phyloP scores from a whole-genome alignment of 73 alveolate species.

The Symbiodinium natans region DNA sequence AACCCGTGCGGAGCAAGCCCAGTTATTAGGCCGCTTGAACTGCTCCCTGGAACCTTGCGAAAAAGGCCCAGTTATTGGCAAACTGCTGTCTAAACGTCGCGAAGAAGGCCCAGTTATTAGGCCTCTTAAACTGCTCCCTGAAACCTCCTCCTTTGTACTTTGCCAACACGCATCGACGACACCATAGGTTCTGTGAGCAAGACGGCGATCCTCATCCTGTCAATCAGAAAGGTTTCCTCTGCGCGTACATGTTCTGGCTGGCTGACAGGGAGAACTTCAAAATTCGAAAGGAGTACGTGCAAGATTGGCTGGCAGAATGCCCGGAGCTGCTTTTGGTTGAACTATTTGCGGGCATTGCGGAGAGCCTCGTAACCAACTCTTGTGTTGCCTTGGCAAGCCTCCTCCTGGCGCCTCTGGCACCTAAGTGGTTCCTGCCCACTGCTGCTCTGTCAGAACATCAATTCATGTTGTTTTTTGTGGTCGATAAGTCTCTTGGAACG shows the following conservation, averaged over 20 bases:
- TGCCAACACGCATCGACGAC: not conserved
- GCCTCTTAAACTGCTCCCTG: too few relatives aligned
- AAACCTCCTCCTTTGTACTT: not conserved
- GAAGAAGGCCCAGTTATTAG: too few relatives aligned
- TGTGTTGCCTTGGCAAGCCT: not conserved
- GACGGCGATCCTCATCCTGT: not conserved
- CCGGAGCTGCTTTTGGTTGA: not conserved
- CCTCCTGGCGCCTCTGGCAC: not conserved
- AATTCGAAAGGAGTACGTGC: not conserved
- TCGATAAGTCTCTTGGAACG: not conserved
- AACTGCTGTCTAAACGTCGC: too few relatives aligned
- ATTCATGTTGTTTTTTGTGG: not conserved
- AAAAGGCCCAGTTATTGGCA: too few relatives aligned
- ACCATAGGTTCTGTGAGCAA: not conserved
- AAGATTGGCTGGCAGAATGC: not conserved
- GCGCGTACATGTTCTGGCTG: not conserved
- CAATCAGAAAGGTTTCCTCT: not conserved
- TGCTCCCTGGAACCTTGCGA: too few relatives aligned
- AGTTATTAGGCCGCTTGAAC: too few relatives aligned
- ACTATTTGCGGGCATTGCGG: not conserved
- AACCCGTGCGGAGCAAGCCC: too few relatives aligned
- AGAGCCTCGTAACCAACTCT: not conserved
- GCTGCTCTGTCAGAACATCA: not conserved
- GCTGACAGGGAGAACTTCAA: not conserved
- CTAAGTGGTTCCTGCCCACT: not conserved